phyloP scores from a whole-genome alignment of 2,329 filamentous ascomycete genomes.

The Fusarium solani-melongenae region DNA sequence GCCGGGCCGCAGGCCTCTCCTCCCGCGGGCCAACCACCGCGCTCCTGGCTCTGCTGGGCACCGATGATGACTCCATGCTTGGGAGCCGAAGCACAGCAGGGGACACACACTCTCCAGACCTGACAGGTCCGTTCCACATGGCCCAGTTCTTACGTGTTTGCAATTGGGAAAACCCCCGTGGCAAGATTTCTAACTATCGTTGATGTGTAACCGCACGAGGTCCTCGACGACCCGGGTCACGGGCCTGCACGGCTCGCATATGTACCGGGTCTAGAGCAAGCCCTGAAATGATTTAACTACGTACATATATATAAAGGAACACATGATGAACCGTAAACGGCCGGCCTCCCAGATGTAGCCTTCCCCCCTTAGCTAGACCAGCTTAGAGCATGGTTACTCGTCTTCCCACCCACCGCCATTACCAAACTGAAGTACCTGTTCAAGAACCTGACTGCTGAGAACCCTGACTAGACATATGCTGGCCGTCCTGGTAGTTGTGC shows the following conservation, averaged over 20 bases:
- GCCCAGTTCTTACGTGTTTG: not conserved
- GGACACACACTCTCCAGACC: not conserved
- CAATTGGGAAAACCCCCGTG: not conserved
- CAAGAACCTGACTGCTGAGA: not conserved
- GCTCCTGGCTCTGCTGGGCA: slow-evolving; percentile 1
- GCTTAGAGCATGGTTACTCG: not conserved
- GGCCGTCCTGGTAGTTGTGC: not conserved
- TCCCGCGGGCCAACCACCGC: not conserved
- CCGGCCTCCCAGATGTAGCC: not conserved
- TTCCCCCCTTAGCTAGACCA: not conserved
- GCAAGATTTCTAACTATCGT: not conserved
- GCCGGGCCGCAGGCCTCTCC: slow-evolving; percentile 11
- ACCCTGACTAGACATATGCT: not conserved
- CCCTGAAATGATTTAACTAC: not conserved
- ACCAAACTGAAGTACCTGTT: not conserved
- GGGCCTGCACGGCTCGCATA: not conserved
- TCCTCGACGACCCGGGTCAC: slow-evolving; percentile 3
- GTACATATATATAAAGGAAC: slow-evolving; percentile 15
- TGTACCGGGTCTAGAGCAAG: slow-evolving; percentile 1
- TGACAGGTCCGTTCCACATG: slow-evolving; percentile 26
- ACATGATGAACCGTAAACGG: not conserved
- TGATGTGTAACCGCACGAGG: slow-evolving; percentile 16
- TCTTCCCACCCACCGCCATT: not conserved
- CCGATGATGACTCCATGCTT: slow-evolving; percentile 4
- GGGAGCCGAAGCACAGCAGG: slow-evolving; percentile 11